Evolutionary conservation across 2,329 filamentous ascomycete species (phyloP).

Genomic region (Aspergillus novoparasiticus): DNA sequence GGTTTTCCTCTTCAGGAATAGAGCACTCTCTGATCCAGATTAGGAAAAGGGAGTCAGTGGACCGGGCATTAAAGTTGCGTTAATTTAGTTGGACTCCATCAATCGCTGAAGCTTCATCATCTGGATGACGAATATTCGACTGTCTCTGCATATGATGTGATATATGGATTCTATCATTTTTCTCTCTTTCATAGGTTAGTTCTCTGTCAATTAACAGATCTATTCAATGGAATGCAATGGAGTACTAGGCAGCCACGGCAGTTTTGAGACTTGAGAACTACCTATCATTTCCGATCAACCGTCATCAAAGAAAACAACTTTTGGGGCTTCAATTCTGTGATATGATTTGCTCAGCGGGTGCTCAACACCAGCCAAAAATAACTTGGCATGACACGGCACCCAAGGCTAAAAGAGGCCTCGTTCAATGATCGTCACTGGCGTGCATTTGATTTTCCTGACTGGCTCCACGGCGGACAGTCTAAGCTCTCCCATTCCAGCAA

Average conservation of each 20-base stretch:
- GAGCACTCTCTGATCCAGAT: not conserved
- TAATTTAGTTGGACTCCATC: not conserved
- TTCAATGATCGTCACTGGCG: conserved; percentile 10
- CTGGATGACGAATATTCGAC: not conserved
- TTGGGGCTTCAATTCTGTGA: not conserved
- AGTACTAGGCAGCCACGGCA: not conserved
- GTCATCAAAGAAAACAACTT: not conserved
- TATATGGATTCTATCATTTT: not conserved
- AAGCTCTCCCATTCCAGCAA: conserved; percentile 5
- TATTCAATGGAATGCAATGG: not conserved
- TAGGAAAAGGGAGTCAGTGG: not conserved
- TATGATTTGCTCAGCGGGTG: not conserved
- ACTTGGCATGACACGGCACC: not conserved
- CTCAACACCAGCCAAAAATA: not conserved
- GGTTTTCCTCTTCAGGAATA: not conserved
- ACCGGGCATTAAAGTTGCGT: not conserved
- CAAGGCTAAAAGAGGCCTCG: not conserved
- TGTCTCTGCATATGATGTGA: not conserved
- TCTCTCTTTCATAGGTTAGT: not conserved
- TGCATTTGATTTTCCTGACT: conserved; percentile 3
- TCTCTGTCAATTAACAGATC: not conserved
- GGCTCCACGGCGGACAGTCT: conserved; percentile 3
- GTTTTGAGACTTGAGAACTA: not conserved
- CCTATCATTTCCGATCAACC: not conserved
- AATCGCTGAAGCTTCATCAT: not conserved